Percentiles rank a stretch among this genome's conserved stretches.
phyloP scores from a whole-genome alignment of 78 protist genomes.

The Chrysochromulina tobinii region DNA sequence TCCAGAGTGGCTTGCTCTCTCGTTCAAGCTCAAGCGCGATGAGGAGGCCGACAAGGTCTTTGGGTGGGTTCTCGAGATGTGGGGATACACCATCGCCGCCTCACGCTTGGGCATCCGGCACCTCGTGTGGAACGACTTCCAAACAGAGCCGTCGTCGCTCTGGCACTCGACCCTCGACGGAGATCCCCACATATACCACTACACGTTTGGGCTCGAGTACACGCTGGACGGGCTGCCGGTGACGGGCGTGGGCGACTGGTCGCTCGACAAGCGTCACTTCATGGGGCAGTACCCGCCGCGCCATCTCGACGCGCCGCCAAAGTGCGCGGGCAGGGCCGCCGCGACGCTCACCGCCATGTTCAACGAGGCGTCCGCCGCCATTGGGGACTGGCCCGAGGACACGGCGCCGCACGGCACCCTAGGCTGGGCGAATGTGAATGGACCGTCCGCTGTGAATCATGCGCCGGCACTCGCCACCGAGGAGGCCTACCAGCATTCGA shows the following conservation, averaged over 20 bases:
- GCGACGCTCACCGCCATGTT: neutral
- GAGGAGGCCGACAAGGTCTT: neutral
- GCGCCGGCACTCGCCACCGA: too few species aligned
- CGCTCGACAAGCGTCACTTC: slow-evolving; percentile 13
- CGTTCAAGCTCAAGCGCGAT: neutral
- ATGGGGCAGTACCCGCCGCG: neutral
- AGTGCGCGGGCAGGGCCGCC: neutral
- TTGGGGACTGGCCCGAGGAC: neutral
- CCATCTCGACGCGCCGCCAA: neutral
- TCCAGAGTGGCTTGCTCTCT: neutral
- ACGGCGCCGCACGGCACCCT: too few species aligned
- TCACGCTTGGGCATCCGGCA: neutral
- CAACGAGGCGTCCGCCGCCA: neutral
- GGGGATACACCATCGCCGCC: slow-evolving; percentile 16
- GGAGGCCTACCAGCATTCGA: too few species aligned
- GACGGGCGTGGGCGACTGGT: neutral
- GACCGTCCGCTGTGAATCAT: too few species aligned
- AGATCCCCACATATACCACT: neutral
- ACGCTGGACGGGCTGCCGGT: neutral
- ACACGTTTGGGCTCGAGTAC: slow-evolving; percentile 4
- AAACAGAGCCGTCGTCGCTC: neutral
- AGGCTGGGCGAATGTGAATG: too few species aligned
- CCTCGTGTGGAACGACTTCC: neutral
- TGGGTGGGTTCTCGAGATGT: slow-evolving; percentile 24
- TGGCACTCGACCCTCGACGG: neutral